Percentiles rank a stretch among this genome's conserved stretches.
phyloP scores from a whole-genome alignment of 345 rosid species.

The Geranium rotundifolium region DNA sequence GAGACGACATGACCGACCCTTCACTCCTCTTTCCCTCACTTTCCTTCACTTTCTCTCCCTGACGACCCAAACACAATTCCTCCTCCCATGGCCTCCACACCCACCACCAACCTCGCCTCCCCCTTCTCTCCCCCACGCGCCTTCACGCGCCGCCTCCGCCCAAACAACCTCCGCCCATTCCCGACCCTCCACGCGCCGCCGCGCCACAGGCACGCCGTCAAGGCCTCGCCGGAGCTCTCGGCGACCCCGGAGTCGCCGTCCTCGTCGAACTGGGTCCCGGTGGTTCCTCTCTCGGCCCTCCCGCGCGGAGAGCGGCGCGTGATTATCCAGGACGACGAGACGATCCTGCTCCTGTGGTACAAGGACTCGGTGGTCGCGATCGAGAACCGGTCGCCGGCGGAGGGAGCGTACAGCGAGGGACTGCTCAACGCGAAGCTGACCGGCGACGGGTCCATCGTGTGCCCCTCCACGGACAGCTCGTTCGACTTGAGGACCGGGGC shows the following conservation, averaged over 20 bases:
- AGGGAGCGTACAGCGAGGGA: conserved; percentile 91
- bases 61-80: background rate
- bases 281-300: conserved; percentile 74
- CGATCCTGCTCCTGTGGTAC: conserved; percentile 80
- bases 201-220: background rate
- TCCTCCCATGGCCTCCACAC: background rate
- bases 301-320: conserved; percentile 87
- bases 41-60: background rate
- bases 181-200: background rate
- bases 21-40: background rate
- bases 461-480: conserved; percentile 85
- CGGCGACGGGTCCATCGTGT: conserved; percentile 90
- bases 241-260: background rate
- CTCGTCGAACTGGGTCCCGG: conserved; percentile 63
- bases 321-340: conserved; percentile 72
- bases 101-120: background rate
- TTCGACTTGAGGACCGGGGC: conserved; percentile 71
- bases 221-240: background rate
- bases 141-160: background rate
- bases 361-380: conserved; percentile 70
- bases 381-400: conserved; percentile 87
- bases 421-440: conserved; percentile 91
- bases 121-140: background rate
- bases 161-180: background rate
- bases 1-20: too few relatives aligned